Conservation (phyloP, 1,139 yeast genomes). For the Dujonia santamariae region DNA sequence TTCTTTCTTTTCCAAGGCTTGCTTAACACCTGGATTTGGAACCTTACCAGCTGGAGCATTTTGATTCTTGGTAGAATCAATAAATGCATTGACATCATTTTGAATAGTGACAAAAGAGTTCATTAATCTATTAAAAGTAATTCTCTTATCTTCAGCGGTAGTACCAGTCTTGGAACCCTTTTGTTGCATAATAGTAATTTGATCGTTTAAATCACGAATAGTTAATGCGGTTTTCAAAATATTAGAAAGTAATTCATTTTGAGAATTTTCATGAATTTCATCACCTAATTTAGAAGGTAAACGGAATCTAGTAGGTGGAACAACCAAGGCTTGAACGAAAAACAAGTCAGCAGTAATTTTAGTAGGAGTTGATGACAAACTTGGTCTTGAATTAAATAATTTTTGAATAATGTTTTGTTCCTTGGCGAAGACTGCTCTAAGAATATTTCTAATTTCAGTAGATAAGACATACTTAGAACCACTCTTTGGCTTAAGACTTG, state of each 20-base stretch:
- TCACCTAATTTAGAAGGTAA: slow-evolving; percentile 97
- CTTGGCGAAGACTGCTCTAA: slow-evolving; percentile 68
- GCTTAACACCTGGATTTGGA: slow-evolving; percentile 94
- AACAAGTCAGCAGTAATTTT: slow-evolving; percentile 78
- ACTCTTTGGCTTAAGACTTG: slow-evolving; percentile 52
- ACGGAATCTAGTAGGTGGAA: slow-evolving; percentile 96
- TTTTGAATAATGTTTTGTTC: slow-evolving; percentile 64
- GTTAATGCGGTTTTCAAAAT: slow-evolving; percentile 75
- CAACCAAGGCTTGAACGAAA: slow-evolving; percentile 82
- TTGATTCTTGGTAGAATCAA: slow-evolving; percentile 90
- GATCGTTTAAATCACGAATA: slow-evolving; percentile 87
- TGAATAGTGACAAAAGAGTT: slow-evolving; percentile 92
- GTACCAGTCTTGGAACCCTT: slow-evolving; percentile 56
- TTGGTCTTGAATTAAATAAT: slow-evolving; percentile 78
- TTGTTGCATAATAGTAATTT: slow-evolving; percentile 53
- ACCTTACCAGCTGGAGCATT: slow-evolving; percentile 62
- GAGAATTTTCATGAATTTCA: slow-evolving; percentile 90
- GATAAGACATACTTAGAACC: slow-evolving; percentile 85
- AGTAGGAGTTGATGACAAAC: slow-evolving; percentile 18
- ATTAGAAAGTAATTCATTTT: slow-evolving; percentile 81
- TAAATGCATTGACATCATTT: slow-evolving; percentile 90
- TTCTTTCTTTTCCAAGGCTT: slow-evolving; percentile 97
- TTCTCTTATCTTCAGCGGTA: slow-evolving; percentile 58
- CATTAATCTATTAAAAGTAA: slow-evolving; percentile 85
- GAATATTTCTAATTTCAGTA: slow-evolving; percentile 78